A percentile compares a stretch with the other conserved stretches of the same genome.
Evolutionary conservation across 345 rosid genomes (phyloP).

Genomic region (Bruguiera gymnorhiza): DNA sequence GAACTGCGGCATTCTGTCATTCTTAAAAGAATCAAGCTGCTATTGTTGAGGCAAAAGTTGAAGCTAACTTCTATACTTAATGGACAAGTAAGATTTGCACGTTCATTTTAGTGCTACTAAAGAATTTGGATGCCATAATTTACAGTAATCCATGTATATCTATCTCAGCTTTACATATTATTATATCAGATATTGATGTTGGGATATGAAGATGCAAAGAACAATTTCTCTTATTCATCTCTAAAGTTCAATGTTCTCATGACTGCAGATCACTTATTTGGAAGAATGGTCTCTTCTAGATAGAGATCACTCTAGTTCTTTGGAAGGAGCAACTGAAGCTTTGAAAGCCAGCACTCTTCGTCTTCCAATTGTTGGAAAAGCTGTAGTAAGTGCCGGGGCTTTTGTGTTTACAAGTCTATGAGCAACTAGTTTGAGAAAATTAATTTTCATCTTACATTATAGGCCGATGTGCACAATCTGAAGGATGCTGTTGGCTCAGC

Average conservation of each 20-base stretch:
- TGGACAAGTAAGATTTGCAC: constrained; percentile 65
- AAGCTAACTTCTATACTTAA: constrained; percentile 78
- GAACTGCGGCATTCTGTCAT: constrained; percentile 75
- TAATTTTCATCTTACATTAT: constrained; percentile 15
- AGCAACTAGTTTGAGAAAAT: constrained; percentile 11
- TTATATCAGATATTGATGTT: not conserved
- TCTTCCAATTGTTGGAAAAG: constrained; percentile 79
- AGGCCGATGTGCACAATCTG: constrained; percentile 77
- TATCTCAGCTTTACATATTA: too few relatives aligned
- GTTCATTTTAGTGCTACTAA: constrained; percentile 12
- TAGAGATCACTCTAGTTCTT: constrained; percentile 61
- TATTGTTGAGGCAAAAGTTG: constrained; percentile 66
- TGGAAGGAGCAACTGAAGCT: constrained; percentile 81
- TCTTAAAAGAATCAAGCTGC: constrained; percentile 71
- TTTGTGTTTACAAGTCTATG: not conserved
- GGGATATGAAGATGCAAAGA: not conserved
- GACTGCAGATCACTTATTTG: constrained; percentile 52
- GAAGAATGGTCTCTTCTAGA: constrained; percentile 80
- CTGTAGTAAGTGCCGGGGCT: constrained; percentile 42
- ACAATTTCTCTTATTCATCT: constrained; percentile 6
- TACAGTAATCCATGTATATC: too few relatives aligned
- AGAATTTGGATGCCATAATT: too few relatives aligned
- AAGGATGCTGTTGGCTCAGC: constrained; percentile 85
- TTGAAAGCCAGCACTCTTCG: constrained; percentile 94
- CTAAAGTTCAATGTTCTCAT: constrained; percentile 16